Percentiles rank a stretch among this genome's conserved stretches.
These are phyloP conservation scores for Leccinum longicurvipes DNA, from an alignment of 768 basidiomycete species.

Conservation along the genomic window DNA sequence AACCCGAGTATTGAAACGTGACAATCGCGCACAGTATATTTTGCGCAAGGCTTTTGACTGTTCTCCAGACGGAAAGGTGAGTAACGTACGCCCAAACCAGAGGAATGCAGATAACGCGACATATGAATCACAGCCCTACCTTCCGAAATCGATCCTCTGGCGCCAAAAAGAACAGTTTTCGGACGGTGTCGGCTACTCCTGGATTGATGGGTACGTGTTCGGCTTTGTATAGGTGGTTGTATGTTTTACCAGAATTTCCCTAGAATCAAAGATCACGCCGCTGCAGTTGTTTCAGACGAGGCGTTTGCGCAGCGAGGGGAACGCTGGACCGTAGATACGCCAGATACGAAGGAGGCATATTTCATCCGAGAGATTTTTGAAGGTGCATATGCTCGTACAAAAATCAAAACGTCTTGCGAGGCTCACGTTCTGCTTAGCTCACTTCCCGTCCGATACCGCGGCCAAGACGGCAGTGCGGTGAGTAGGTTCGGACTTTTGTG, in stretches of 20 bases:
- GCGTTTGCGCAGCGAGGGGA: constrained; percentile 66
- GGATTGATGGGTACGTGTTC: constrained; percentile 85
- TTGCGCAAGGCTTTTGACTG: constrained; percentile 94
- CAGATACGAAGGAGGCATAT: constrained; percentile 97
- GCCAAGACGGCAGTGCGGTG: constrained; percentile 89
- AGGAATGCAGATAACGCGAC: not conserved
- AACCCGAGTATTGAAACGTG: constrained; percentile 7
- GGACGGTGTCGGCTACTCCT: constrained; percentile 97
- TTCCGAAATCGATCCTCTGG: constrained; percentile 94
- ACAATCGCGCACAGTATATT: constrained; percentile 68
- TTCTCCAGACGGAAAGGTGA: constrained; percentile 71
- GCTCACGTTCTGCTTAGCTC: constrained; percentile 38
- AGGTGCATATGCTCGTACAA: constrained; percentile 34
- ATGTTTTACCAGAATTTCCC: not conserved
- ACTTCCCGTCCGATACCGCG: constrained; percentile 84
- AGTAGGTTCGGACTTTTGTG: constrained; percentile 23
- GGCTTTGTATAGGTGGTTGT: not conserved
- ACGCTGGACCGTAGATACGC: constrained; percentile 76
- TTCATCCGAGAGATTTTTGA: constrained; percentile 91
- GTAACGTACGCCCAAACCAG: not conserved
- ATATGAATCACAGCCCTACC: constrained; percentile 68
- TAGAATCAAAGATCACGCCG: constrained; percentile 90
- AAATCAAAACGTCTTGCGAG: not conserved
- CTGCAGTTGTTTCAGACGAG: constrained; percentile 72
- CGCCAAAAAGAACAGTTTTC: constrained; percentile 99